Evolutionary conservation across 1,284 basidiomycete species (phyloP).

Genomic region (Ceratorhiza oryzae-sativae): DNA sequence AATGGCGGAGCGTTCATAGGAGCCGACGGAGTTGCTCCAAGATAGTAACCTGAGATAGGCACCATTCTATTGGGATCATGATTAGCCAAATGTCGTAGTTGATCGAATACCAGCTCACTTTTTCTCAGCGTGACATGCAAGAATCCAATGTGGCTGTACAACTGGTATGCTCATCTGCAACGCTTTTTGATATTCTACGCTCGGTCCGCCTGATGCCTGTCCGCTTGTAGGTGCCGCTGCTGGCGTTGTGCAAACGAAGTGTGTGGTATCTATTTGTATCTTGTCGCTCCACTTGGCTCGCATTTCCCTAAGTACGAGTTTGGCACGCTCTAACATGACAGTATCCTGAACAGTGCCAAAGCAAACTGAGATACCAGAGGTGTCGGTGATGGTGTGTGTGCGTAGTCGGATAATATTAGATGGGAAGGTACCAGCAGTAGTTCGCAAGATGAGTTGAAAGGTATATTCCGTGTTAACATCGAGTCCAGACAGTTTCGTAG

Average conservation of each 20-base stretch:
- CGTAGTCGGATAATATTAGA: slow-evolving; percentile 82
- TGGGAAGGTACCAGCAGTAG: slow-evolving; percentile 86
- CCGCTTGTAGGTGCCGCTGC: slow-evolving; percentile 69
- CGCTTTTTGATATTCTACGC: slow-evolving; percentile 89
- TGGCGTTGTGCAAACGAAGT: slow-evolving; percentile 93
- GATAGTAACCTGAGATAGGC: slow-evolving; percentile 81
- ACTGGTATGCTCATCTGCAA: slow-evolving; percentile 89
- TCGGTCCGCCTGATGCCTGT: slow-evolving; percentile 59
- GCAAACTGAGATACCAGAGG: slow-evolving; percentile 90
- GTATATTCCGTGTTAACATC: slow-evolving; percentile 88
- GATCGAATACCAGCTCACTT: slow-evolving; percentile 60
- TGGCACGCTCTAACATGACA: slow-evolving; percentile 76
- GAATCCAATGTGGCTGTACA: slow-evolving; percentile 88
- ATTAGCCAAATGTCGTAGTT: not conserved
- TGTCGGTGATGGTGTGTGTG: slow-evolving; percentile 93
- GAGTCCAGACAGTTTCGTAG: slow-evolving; percentile 88
- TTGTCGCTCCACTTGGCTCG: slow-evolving; percentile 86
- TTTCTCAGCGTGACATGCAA: slow-evolving; percentile 82
- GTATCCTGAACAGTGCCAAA: slow-evolving; percentile 87
- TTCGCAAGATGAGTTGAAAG: slow-evolving; percentile 90
- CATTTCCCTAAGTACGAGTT: slow-evolving; percentile 80
- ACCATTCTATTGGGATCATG: slow-evolving; percentile 67
- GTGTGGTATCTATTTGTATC: slow-evolving; percentile 96
- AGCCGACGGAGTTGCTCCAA: slow-evolving; percentile 73
- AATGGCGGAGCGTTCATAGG: slow-evolving; percentile 61